Evolutionary conservation across 305 asterid genomes (phyloP).

Genomic region (Fraxinus albicans): DNA sequence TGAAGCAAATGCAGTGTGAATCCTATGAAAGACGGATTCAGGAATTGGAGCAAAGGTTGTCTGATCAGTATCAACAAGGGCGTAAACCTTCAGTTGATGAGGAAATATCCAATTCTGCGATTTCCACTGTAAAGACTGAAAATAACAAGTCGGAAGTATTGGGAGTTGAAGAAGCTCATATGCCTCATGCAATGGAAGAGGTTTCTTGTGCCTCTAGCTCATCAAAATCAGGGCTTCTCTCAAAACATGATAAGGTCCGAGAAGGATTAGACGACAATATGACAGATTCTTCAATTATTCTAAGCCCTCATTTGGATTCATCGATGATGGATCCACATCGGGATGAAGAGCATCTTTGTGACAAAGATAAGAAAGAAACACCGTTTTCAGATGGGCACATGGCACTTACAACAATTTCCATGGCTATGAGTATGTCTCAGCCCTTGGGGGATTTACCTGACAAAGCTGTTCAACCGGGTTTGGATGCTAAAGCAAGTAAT

Average conservation of each 20-base stretch:
- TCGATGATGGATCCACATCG: slow-evolving; percentile 82
- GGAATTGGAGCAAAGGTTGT: slow-evolving; percentile 87
- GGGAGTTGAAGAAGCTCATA: slow-evolving; percentile 46
- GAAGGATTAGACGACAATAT: slow-evolving; percentile 73
- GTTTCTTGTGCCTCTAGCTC: slow-evolving; percentile 57
- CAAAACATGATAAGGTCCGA: slow-evolving; percentile 48
- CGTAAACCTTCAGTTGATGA: slow-evolving; percentile 42
- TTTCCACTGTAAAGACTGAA: slow-evolving; percentile 44
- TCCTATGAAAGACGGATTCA: slow-evolving; percentile 87
- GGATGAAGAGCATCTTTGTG: slow-evolving; percentile 51
- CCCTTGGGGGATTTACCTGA: slow-evolving; percentile 50
- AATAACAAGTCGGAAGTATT: slow-evolving; percentile 54
- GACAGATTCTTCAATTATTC: slow-evolving; percentile 72
- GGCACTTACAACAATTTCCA: slow-evolving; percentile 58
- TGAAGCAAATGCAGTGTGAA: slow-evolving; percentile 77
- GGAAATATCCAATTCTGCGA: slow-evolving; percentile 39
- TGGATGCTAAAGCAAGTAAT: slow-evolving; percentile 45
- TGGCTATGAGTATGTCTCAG: slow-evolving; percentile 81
- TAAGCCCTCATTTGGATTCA: slow-evolving; percentile 73
- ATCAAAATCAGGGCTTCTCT: slow-evolving; percentile 43
- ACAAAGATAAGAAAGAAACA: slow-evolving; percentile 56
- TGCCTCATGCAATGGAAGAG: slow-evolving; percentile 59
- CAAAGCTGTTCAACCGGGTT: slow-evolving; percentile 36
- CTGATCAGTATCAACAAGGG: slow-evolving; percentile 58
- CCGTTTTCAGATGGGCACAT: slow-evolving; percentile 42